Conservation (phyloP, 2,329 filamentous ascomycete genomes). For the Stachybotrys chartarum region DNA sequence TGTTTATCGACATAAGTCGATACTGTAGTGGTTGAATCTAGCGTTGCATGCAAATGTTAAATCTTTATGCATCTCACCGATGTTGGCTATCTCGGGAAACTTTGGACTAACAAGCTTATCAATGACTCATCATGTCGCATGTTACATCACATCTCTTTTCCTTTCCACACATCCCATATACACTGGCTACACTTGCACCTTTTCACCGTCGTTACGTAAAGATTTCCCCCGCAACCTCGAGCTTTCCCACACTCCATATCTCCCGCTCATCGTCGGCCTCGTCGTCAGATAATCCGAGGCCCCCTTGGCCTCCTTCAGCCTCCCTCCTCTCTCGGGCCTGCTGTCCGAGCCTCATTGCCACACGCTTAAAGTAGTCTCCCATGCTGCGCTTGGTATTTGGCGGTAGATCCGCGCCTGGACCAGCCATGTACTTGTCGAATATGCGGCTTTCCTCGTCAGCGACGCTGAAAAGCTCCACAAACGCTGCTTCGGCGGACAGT, state of each 20-base stretch:
- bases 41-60: too few relatives aligned
- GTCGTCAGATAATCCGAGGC: constrained; percentile 79
- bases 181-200: not conserved
- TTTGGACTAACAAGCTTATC: not conserved
- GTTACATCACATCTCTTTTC: constrained; percentile 5
- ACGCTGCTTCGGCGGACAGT: constrained; percentile 87
- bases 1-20: too few relatives aligned
- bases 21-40: too few relatives aligned
- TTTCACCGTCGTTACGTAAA: constrained; percentile 31
- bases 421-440: constrained; percentile 84
- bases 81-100: too few relatives aligned
- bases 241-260: constrained; percentile 89
- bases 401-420: constrained; percentile 57
- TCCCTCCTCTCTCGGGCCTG: constrained; percentile 86
- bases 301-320: constrained; percentile 83
- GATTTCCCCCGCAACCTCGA: constrained; percentile 65
- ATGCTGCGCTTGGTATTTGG: constrained; percentile 78
- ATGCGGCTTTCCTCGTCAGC: constrained; percentile 79
- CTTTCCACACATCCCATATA: not conserved
- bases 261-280: constrained; percentile 92
- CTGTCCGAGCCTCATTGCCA: constrained; percentile 74
- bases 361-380: constrained; percentile 94
- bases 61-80: too few relatives aligned
- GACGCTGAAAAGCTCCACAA: constrained; percentile 83
- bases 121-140: not conserved